A percentile compares a stretch with the other conserved stretches of the same genome.
Conservation (phyloP, 768 basidiomycete species). For the Boletus reticuloceps region DNA sequence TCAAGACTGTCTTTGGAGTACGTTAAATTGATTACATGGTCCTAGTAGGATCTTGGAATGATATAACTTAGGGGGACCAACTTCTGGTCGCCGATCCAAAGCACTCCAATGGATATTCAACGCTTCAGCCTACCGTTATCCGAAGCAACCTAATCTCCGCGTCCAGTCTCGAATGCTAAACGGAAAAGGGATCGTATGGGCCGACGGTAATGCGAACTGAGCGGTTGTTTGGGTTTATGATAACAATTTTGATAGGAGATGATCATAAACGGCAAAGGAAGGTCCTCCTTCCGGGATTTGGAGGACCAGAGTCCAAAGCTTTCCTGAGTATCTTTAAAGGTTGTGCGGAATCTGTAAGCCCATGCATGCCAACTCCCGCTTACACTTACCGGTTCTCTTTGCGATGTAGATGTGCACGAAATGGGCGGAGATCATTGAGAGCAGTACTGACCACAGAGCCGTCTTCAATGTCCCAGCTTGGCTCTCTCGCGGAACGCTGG, state of each 20-base stretch:
- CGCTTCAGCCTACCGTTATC: slow-evolving; percentile 42
- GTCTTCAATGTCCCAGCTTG: slow-evolving; percentile 25
- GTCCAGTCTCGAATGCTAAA: slow-evolving; percentile 11
- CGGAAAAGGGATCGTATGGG: slow-evolving; percentile 39
- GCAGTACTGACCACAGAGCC: slow-evolving; percentile 4
- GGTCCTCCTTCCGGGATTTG: slow-evolving; percentile 56
- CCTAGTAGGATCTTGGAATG: too few relatives aligned
- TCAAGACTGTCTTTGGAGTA: slow-evolving; percentile 28
- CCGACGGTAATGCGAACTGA: slow-evolving; percentile 33
- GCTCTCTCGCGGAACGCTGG: slow-evolving; percentile 45
- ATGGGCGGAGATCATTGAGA: slow-evolving; percentile 22
- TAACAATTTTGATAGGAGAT: slow-evolving; percentile 25
- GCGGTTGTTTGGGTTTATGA: slow-evolving; percentile 8
- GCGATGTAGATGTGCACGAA: slow-evolving; percentile 18
- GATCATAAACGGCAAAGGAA: slow-evolving; percentile 54
- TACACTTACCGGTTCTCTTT: neutral
- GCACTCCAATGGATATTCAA: slow-evolving; percentile 40
- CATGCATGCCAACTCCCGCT: neutral
- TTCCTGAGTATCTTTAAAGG: slow-evolving; percentile 49
- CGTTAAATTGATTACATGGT: neutral
- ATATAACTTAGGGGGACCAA: slow-evolving; percentile 37
- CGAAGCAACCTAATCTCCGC: slow-evolving; percentile 33
- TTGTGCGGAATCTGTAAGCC: slow-evolving; percentile 27
- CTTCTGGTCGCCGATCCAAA: slow-evolving; percentile 50
- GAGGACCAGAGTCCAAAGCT: slow-evolving; percentile 47